These are phyloP conservation scores for Pseudoperonospora humuli DNA, from an alignment of 352 stramenopile genomes.

Conservation along the genomic window DNA sequence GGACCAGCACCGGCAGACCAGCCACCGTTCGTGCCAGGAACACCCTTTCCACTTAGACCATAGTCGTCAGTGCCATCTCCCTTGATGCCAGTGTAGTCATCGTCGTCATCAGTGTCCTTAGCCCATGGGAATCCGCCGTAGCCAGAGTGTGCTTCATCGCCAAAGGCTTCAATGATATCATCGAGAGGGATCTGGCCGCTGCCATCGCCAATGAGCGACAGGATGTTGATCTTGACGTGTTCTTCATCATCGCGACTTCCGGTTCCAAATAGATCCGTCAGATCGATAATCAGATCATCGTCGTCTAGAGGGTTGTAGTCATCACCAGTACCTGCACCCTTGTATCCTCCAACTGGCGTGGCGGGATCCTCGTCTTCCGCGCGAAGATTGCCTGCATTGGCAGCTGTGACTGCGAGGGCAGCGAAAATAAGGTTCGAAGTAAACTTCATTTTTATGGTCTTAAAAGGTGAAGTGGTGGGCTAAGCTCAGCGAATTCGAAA, in stretches of 20 bases:
- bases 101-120: background rate
- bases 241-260: constrained; percentile 6
- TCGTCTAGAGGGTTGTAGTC: no score
- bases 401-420: constrained; percentile 14
- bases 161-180: constrained; percentile 17
- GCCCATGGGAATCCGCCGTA: no score
- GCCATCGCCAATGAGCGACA: constrained; percentile 17
- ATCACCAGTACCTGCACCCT: no score
- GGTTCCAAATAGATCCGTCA: constrained; percentile 12
- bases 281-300: constrained; percentile 14
- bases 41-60: no score
- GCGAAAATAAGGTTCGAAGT: constrained; percentile 14
- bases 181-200: constrained; percentile 17
- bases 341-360: no score
- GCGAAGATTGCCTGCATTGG: constrained; percentile 9
- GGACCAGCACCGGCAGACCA: no score
- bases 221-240: constrained; percentile 13
- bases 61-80: no score
- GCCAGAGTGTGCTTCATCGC: background rate
- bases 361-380: no score
- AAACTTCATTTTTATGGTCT: constrained; percentile 24
- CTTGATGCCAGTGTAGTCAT: background rate
- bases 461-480: constrained; percentile 2
- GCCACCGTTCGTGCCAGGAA: background rate
- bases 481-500: constrained; percentile 20